Percentiles rank a stretch among this genome's conserved stretches.
Conservation (phyloP, 2,329 filamentous ascomycete genomes). For the Cercospora janseana region DNA sequence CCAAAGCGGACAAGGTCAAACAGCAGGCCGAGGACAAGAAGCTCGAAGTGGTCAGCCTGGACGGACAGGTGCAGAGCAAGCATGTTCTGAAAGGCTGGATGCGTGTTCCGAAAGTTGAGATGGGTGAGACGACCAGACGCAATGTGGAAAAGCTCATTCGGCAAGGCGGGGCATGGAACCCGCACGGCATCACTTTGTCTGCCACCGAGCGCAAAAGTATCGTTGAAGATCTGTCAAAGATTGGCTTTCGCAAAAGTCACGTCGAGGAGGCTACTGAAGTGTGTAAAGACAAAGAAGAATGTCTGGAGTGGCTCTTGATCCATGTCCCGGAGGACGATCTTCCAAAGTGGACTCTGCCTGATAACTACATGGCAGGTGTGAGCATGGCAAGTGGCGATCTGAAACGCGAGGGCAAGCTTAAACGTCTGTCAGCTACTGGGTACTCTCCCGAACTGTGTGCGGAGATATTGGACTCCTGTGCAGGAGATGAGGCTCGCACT, state of each 20-base stretch:
- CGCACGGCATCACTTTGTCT: conserved; percentile 67
- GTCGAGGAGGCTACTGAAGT: conserved; percentile 81
- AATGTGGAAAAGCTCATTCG: conserved; percentile 79
- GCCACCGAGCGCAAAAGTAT: conserved; percentile 57
- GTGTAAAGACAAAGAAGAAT: conserved; percentile 89
- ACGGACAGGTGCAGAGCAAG: conserved; percentile 40
- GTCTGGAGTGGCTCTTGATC: conserved; percentile 91
- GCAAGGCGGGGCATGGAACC: conserved; percentile 81
- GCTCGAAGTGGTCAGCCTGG: conserved; percentile 53
- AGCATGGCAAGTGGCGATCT: conserved; percentile 80
- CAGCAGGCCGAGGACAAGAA: conserved; percentile 52
- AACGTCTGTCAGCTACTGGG: conserved; percentile 75
- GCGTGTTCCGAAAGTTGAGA: conserved; percentile 83
- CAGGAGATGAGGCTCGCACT: conserved; percentile 70
- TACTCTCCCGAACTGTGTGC: conserved; percentile 84
- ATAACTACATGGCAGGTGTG: conserved; percentile 86
- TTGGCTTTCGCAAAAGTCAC: conserved; percentile 87
- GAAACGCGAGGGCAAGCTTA: conserved; percentile 76
- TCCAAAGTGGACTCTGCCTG: conserved; percentile 87
- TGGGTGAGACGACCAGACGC: conserved; percentile 76
- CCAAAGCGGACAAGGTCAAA: conserved; percentile 67
- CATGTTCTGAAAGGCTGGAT: conserved; percentile 67
- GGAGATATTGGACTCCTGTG: conserved; percentile 68
- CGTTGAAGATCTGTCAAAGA: conserved; percentile 68
- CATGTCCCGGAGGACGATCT: conserved; percentile 96